These are phyloP conservation scores for Rhizopogon salebrosus DNA, from an alignment of 768 basidiomycete species.

Conservation along the genomic window DNA sequence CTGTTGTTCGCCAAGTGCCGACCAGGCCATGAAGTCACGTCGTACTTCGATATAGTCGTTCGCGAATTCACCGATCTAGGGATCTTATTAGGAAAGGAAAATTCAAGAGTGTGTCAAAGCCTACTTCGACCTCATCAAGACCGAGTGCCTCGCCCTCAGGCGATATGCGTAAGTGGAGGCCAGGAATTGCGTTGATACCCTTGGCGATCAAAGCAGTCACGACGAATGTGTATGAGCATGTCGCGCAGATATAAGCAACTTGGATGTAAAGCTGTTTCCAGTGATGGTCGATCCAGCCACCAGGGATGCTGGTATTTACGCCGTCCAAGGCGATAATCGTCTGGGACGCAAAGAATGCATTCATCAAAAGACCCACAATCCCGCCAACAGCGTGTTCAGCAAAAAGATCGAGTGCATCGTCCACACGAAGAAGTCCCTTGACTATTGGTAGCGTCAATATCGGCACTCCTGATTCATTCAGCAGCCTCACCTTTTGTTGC, in stretches of 20 bases:
- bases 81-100: not conserved
- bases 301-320: slow-evolving; percentile 44
- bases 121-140: slow-evolving; percentile 69
- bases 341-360: slow-evolving; percentile 69
- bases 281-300: slow-evolving; percentile 72
- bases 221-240: slow-evolving; percentile 54
- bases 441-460: slow-evolving; percentile 35
- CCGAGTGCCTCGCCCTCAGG: slow-evolving; percentile 56
- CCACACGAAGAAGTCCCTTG: slow-evolving; percentile 64
- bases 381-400: slow-evolving; percentile 89
- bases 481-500: slow-evolving; percentile 66
- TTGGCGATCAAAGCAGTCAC: slow-evolving; percentile 60
- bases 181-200: slow-evolving; percentile 50
- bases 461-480: not conserved
- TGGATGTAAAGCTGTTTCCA: slow-evolving; percentile 82
- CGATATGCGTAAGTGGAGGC: slow-evolving; percentile 48
- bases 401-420: slow-evolving; percentile 90
- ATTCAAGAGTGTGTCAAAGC: slow-evolving; percentile 8
- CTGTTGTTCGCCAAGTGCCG: slow-evolving; percentile 22
- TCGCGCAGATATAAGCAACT: slow-evolving; percentile 56
- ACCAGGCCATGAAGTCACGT: slow-evolving; percentile 58
- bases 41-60: slow-evolving; percentile 67
- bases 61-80: slow-evolving; percentile 66
- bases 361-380: slow-evolving; percentile 66
- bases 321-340: slow-evolving; percentile 66